Percentiles rank a stretch among this genome's conserved stretches.
phyloP scores from a whole-genome alignment of 257 asterid species.

The Cruciata laevipes region DNA sequence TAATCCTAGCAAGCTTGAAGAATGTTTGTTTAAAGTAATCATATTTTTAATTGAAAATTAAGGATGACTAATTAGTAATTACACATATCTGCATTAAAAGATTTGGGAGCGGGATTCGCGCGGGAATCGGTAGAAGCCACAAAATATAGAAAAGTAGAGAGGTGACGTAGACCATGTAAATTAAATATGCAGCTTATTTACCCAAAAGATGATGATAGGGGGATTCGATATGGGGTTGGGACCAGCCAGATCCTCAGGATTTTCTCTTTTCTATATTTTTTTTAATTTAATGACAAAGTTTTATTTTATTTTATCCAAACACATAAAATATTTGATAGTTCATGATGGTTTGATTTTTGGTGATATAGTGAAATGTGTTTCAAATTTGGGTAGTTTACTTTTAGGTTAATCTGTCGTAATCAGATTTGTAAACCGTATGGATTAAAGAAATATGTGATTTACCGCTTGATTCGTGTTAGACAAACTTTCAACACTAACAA shows the following conservation, averaged over 20 bases:
- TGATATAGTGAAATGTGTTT: no score
- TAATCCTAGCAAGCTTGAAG: not conserved
- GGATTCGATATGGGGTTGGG: not conserved
- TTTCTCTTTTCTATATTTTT: not conserved
- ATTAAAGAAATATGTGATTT: no score
- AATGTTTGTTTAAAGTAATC: not conserved
- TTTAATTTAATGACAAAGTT: no score
- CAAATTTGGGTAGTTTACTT: no score
- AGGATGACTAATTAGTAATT: not conserved
- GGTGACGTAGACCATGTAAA: slow-evolving; percentile 10
- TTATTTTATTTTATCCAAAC: no score
- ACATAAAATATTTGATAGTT: no score
- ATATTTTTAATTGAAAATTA: not conserved
- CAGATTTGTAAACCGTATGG: no score
- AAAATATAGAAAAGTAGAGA: not conserved
- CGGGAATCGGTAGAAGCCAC: not conserved
- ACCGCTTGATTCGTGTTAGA: no score
- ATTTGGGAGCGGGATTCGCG: slow-evolving; percentile 13
- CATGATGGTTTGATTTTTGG: no score
- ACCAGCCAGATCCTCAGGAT: not conserved
- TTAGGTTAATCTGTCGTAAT: no score
- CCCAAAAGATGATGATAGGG: not conserved
- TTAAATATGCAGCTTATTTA: not conserved
- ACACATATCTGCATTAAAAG: not conserved
- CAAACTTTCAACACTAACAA: no score